These are phyloP conservation scores for Sporodiniella umbellata DNA, from an alignment of 371 early-diverging fungal genomes.

Conservation along the genomic window DNA sequence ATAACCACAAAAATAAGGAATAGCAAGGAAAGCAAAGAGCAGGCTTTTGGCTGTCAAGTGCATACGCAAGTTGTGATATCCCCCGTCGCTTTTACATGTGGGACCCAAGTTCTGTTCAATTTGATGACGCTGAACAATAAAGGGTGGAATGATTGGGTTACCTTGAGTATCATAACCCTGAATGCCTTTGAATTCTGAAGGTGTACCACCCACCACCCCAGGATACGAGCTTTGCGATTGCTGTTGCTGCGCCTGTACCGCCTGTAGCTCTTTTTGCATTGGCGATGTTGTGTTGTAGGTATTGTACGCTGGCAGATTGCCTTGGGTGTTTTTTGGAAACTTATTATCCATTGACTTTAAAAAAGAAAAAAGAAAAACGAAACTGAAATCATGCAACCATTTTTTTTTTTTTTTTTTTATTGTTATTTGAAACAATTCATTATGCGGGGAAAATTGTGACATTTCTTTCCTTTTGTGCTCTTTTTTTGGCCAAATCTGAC, in stretches of 20 bases:
- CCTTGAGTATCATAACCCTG: slow-evolving; percentile 39
- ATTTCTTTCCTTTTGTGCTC: slow-evolving; percentile 19
- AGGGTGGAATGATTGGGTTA: slow-evolving; percentile 30
- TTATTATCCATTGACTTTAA: slow-evolving; percentile 7
- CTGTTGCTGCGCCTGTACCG: slow-evolving; percentile 4
- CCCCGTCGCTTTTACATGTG: slow-evolving; percentile 23
- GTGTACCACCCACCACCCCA: slow-evolving; percentile 32
- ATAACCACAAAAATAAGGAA: slow-evolving; percentile 46
- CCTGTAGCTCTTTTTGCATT: slow-evolving; percentile 11
- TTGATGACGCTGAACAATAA: slow-evolving; percentile 35
- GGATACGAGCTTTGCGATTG: slow-evolving; percentile 23
- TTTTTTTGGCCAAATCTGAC: slow-evolving; percentile 17
- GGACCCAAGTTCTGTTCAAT: slow-evolving; percentile 39
- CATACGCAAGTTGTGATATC: slow-evolving; percentile 45
- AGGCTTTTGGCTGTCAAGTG: slow-evolving; percentile 31
- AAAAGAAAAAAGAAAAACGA: not conserved
- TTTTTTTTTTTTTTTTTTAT: not conserved
- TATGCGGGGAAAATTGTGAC: no score
- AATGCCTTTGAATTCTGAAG: slow-evolving; percentile 19
- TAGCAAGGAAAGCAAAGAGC: slow-evolving; percentile 29
- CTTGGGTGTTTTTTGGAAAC: slow-evolving; percentile 4
- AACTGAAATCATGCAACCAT: not conserved
- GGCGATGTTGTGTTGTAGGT: slow-evolving; percentile 5
- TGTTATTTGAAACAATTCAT: not conserved
- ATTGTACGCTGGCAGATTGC: slow-evolving; percentile 8